Evolutionary conservation across 2,329 filamentous ascomycete genomes (phyloP).

Genomic region (Leptosphaerulina australis): DNA sequence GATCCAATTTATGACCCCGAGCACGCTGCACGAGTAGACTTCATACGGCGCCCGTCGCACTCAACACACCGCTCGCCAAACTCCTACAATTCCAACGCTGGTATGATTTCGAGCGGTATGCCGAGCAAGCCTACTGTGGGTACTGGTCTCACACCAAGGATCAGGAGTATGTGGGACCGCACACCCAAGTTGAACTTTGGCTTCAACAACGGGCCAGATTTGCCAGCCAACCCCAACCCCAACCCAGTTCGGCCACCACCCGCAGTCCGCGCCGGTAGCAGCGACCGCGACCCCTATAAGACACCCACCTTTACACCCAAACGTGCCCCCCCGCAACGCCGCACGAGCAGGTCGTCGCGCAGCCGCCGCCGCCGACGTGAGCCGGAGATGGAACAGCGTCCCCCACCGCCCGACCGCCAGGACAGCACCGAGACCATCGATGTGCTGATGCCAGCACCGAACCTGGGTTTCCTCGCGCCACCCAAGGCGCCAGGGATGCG

Average conservation of each 20-base stretch:
- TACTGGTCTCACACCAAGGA: conserved; percentile 38
- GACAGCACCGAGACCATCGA: conserved; percentile 54
- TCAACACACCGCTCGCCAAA: conserved; percentile 25
- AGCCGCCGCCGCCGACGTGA: conserved; percentile 10
- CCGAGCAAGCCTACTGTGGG: conserved; percentile 20
- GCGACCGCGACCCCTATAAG: conserved; percentile 40
- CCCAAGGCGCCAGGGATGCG: conserved; percentile 41
- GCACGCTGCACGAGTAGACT: conserved; percentile 45
- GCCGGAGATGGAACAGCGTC: conserved; percentile 12
- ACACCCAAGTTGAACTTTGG: conserved; percentile 43
- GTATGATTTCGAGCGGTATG: conserved; percentile 31
- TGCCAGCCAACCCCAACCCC: conserved; percentile 22
- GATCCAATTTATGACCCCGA: conserved; percentile 49
- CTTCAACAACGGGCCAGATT: conserved; percentile 22
- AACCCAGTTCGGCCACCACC: conserved; percentile 31
- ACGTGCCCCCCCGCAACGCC: conserved; percentile 26
- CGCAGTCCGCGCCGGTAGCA: conserved; percentile 35
- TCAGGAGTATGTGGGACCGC: conserved; percentile 46
- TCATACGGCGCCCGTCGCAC: conserved; percentile 42
- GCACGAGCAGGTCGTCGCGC: conserved; percentile 23
- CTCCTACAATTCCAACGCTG: conserved; percentile 36
- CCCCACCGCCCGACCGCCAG: conserved; percentile 27
- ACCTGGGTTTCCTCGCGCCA: conserved; percentile 38
- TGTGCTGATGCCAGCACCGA: conserved; percentile 49
- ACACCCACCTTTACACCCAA: conserved; percentile 38